Base-by-base conservation (phyloP, 805 yeast genomes). In the Wickerhamomyces hampshirensis region DNA sequence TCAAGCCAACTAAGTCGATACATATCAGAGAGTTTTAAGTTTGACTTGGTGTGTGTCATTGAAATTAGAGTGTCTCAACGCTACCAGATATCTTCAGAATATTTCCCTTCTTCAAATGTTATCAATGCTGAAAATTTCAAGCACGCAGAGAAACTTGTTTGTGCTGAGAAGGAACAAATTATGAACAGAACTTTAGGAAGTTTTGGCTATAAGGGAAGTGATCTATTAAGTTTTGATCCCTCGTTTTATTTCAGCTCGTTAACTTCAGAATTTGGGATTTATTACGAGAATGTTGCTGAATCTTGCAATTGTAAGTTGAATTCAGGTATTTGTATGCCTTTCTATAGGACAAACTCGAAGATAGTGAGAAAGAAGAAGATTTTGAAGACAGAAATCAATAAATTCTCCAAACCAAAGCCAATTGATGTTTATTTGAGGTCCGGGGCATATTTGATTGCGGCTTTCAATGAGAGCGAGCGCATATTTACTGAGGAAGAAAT, bases 311-410 rank as follows among this genome's bases (percentile, higher is more conserved):
- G 68, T 6, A 53, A 52, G 31, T 72, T 63, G 40, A 69, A 60
- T 33, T 58, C 69, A 21, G 84, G 84, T 0, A 42, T 73, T 4
- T 59, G 74, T 15, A 66, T 77, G 68, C 78, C 82, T 1, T 71
- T 77, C 44, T 67, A 55, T 49, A 61, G 70, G 37, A 57, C 60
- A 24, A 57, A 60, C 14, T 59, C 75, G 3, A 69, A 62, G 45
- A 46, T 76, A 28, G 68, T 71, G 9, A 59, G 76, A 43, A 64
- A 53, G 43, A 58, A 46, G 26, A 51, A 48, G 36, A 47, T 52
- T 28, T 35, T 43, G 12, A 46, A 34, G 26, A 33, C 31, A 5
- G 51, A 43, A n/a, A n/a, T n/a, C n/a, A 43, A 34, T 28, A 12
- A 23, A 3, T 14, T 26, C 8, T 29, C 16, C 4, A 31, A 30